A percentile compares a stretch with the other conserved stretches of the same genome.
Evolutionary conservation across 1,139 yeast genomes (phyloP).

Genomic region (Ogataea hybrid): DNA sequence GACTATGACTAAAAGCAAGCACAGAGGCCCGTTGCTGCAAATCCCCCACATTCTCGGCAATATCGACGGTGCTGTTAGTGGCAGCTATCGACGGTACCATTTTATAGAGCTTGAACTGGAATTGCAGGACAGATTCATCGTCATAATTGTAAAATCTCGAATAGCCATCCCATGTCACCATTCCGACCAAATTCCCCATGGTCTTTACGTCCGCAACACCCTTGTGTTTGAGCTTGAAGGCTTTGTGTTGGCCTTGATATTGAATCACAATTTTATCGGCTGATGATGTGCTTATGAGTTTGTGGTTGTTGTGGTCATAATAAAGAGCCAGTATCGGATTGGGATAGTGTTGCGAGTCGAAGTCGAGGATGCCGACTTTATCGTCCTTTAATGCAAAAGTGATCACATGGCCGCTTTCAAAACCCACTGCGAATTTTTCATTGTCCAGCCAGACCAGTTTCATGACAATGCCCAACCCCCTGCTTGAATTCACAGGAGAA

Average conservation of each 20-base stretch:
- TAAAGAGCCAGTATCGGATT: constrained; percentile 44
- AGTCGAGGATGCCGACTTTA: constrained; percentile 26
- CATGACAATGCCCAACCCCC: constrained; percentile 54
- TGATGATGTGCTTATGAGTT: constrained; percentile 42
- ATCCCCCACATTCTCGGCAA: constrained; percentile 11
- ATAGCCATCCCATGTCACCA: constrained; percentile 36
- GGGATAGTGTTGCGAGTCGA: constrained; percentile 41
- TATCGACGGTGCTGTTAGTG: constrained; percentile 17
- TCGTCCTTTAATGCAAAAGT: constrained; percentile 33
- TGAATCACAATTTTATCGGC: constrained; percentile 23
- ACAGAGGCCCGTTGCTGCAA: constrained; percentile 22
- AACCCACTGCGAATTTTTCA: constrained; percentile 44
- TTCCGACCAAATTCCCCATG: constrained; percentile 18
- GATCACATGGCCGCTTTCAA: constrained; percentile 55
- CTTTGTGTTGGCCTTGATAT: neutral
- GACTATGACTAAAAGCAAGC: constrained; percentile 21
- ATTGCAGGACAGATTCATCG: constrained; percentile 11
- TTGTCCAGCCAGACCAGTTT: constrained; percentile 35
- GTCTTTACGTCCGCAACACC: constrained; percentile 27
- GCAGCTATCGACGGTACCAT: constrained; percentile 25
- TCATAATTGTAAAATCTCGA: constrained; percentile 28
- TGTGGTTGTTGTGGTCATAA: constrained; percentile 16
- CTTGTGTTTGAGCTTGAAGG: constrained; percentile 26
- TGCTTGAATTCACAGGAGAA: constrained; percentile 13
- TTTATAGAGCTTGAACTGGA: constrained; percentile 27